A percentile compares a stretch with the other conserved stretches of the same genome.
Evolutionary conservation across 1,139 yeast species (phyloP).

Genomic region (Suhomyces anneliseae): DNA sequence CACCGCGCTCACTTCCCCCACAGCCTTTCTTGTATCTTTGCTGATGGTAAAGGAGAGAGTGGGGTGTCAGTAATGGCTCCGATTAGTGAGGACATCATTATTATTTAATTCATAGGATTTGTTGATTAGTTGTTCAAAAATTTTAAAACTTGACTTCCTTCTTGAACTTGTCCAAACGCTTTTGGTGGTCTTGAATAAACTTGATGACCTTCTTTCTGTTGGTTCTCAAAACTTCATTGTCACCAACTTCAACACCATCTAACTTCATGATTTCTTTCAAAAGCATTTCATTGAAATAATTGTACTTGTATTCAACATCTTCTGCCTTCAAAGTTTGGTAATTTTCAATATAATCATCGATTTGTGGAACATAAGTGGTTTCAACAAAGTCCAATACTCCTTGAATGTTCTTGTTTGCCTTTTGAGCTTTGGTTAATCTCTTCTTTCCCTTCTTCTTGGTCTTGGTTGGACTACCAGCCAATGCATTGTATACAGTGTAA

Average conservation of each 20-base stretch:
- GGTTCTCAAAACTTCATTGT: conserved; percentile 52
- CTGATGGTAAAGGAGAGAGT: no score
- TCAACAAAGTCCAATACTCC: conserved; percentile 44
- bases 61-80: no score
- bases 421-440: conserved; percentile 44
- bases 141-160: conserved; percentile 26
- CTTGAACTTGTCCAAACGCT: conserved; percentile 56
- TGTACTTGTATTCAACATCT: conserved; percentile 50
- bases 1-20: no score
- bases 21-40: no score
- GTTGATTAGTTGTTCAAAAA: no score
- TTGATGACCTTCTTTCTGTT: conserved; percentile 61
- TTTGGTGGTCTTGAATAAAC: conserved; percentile 59
- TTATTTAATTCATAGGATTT: no score
- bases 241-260: conserved; percentile 60
- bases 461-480: conserved; percentile 12
- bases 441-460: conserved; percentile 33
- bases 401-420: conserved; percentile 44
- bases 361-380: conserved; percentile 43
- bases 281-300: conserved; percentile 64
- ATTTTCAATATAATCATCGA: conserved; percentile 40
- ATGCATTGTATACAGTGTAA: conserved; percentile 1
- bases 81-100: no score
- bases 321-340: conserved; percentile 34
- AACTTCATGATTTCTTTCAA: conserved; percentile 64